A percentile compares a stretch with the other conserved stretches of the same genome.
phyloP scores from a whole-genome alignment of 2,329 filamentous ascomycete genomes.

The Alternaria brassicae region DNA sequence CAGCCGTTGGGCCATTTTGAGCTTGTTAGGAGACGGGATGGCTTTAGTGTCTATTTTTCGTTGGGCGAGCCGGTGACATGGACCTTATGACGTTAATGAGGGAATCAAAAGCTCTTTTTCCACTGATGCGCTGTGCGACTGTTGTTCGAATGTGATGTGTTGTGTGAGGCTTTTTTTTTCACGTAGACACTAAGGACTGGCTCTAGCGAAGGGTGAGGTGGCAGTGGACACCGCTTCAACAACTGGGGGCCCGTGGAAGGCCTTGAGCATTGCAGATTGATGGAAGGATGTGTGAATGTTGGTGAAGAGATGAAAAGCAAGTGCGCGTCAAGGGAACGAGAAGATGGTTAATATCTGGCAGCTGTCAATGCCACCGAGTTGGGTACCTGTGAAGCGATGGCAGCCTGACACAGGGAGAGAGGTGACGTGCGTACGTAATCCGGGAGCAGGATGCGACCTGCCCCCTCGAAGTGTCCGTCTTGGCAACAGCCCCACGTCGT shows the following conservation, averaged over 20 bases:
- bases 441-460: constrained; percentile 16
- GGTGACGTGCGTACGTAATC: constrained; percentile 28
- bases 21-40: constrained; percentile 19
- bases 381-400: constrained; percentile 2
- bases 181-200: constrained; percentile 8
- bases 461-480: constrained; percentile 31
- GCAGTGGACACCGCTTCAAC: constrained; percentile 17
- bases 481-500: constrained; percentile 45
- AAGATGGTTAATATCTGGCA: not conserved
- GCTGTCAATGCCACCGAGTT: not conserved
- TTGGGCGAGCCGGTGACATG: constrained; percentile 30
- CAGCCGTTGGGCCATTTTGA: constrained; percentile 15
- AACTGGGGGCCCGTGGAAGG: constrained; percentile 12
- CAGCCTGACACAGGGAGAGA: constrained; percentile 12
- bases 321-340: not conserved
- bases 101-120: constrained; percentile 50
- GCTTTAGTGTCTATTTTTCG: constrained; percentile 37
- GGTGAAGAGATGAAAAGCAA: not conserved
- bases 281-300: not conserved
- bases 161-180: constrained; percentile 5
- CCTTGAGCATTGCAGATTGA: constrained; percentile 4
- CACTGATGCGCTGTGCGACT: constrained; percentile 3
- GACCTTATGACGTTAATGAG: constrained; percentile 46
- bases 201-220: constrained; percentile 16
- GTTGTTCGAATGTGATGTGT: not conserved